Percentiles rank a stretch among this genome's conserved stretches.
These are phyloP conservation scores for Neonectria magnoliae DNA, from an alignment of 2,329 filamentous ascomycete genomes.

Conservation along the genomic window DNA sequence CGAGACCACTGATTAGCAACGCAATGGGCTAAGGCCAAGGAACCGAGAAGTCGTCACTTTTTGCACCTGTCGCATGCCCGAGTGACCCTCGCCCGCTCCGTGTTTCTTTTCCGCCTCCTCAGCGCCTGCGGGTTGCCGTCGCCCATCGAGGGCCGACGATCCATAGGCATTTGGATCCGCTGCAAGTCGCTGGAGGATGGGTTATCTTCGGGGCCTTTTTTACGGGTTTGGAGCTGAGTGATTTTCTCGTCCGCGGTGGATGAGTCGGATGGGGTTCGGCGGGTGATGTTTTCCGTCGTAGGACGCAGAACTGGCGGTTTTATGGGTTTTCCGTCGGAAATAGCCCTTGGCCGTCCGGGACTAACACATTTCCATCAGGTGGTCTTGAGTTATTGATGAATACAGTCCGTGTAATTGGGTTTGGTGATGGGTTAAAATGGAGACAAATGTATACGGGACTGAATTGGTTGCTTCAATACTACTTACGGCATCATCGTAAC, in stretches of 20 bases:
- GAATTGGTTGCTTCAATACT: neutral
- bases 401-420: neutral
- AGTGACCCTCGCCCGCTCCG: constrained; percentile 38
- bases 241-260: neutral
- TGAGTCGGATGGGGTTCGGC: neutral
- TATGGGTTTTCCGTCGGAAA: constrained; percentile 1
- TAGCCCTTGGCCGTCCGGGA: neutral
- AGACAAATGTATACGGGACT: neutral
- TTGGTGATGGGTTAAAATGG: neutral
- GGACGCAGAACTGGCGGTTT: neutral
- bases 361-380: too few relatives aligned
- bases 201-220: neutral
- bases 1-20: constrained; percentile 20
- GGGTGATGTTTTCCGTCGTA: neutral
- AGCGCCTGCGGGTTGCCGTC: constrained; percentile 4
- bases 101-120: constrained; percentile 39
- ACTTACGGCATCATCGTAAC: neutral
- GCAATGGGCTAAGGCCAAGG: neutral
- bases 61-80: constrained; percentile 43
- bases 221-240: neutral
- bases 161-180: constrained; percentile 20
- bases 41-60: constrained; percentile 28
- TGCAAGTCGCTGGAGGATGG: neutral
- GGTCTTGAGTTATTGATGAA: neutral
- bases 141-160: constrained; percentile 5